Percentiles rank a stretch among this genome's conserved stretches.
Evolutionary conservation across 495 filamentous ascomycete species (phyloP).

Genomic region (Trichoderma reesei): DNA sequence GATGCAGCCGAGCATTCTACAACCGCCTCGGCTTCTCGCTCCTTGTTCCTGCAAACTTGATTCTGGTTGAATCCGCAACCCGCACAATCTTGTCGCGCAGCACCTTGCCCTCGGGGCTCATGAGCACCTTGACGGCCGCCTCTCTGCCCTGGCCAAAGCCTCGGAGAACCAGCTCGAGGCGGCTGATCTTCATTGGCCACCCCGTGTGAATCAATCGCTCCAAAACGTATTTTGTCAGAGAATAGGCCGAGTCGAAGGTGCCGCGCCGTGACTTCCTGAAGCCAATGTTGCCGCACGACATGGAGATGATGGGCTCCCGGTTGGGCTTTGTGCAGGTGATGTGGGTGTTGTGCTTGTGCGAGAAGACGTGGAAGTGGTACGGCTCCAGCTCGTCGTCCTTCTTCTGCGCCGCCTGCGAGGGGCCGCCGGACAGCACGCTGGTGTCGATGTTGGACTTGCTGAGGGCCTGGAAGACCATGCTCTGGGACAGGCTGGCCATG

Average conservation of each 20-base stretch:
- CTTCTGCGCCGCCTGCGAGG: slow-evolving; percentile 13
- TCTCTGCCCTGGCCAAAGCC: slow-evolving; percentile 81
- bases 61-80: slow-evolving; percentile 71
- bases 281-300: slow-evolving; percentile 73
- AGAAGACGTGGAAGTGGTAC: slow-evolving; percentile 79
- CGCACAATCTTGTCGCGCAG: slow-evolving; percentile 60
- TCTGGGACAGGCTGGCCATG: slow-evolving; percentile 9
- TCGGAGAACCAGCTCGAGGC: slow-evolving; percentile 67
- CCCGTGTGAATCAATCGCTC: slow-evolving; percentile 68
- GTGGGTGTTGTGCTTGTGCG: slow-evolving; percentile 86
- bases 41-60: slow-evolving; percentile 95
- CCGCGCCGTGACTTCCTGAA: slow-evolving; percentile 71
- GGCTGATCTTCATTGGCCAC: slow-evolving; percentile 45
- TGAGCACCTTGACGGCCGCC: slow-evolving; percentile 75
- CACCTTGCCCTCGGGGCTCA: slow-evolving; percentile 72
- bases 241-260: slow-evolving; percentile 87
- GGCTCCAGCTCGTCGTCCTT: slow-evolving; percentile 32
- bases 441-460: slow-evolving; percentile 9
- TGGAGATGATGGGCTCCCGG: slow-evolving; percentile 60
- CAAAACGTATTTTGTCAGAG: slow-evolving; percentile 70
- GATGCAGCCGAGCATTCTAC: slow-evolving; percentile 5
- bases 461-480: slow-evolving; percentile 10
- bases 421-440: slow-evolving; percentile 3
- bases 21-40: slow-evolving; percentile 72
- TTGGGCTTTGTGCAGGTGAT: slow-evolving; percentile 79